A percentile compares a stretch with the other conserved stretches of the same genome.
Evolutionary conservation across 106 monocot species (phyloP).

Genomic region (Hemerocallis citrina): DNA sequence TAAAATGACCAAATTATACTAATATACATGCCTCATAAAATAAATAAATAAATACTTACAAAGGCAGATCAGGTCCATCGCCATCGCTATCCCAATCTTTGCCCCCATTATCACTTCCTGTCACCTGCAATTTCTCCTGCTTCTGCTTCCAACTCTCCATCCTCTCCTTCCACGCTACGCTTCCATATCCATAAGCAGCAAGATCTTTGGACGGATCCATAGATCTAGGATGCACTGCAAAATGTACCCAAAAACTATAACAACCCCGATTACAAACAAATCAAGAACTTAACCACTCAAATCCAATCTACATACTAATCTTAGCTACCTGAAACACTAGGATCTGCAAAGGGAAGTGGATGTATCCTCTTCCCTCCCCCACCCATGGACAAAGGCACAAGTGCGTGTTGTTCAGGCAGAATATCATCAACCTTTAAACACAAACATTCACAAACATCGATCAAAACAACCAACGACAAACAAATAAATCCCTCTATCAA

Average conservation of each 20-base stretch:
- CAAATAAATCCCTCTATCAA: too few relatives aligned
- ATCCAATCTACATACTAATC: too few relatives aligned
- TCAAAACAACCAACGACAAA: not conserved
- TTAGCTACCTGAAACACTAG: constrained; percentile 62
- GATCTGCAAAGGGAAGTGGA: constrained; percentile 81
- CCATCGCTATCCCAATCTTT: constrained; percentile 67
- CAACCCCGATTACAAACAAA: not conserved
- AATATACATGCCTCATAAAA: too few relatives aligned
- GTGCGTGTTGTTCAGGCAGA: constrained; percentile 90
- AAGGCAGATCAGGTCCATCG: constrained; percentile 61
- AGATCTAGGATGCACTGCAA: constrained; percentile 93
- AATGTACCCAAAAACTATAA: not conserved
- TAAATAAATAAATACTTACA: too few relatives aligned
- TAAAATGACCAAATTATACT: too few relatives aligned
- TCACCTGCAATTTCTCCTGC: constrained; percentile 74
- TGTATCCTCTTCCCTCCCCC: constrained; percentile 95
- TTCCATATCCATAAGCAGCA: constrained; percentile 96
- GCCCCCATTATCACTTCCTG: constrained; percentile 58
- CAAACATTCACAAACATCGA: not conserved
- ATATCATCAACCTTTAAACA: constrained; percentile 79
- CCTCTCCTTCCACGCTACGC: constrained; percentile 94
- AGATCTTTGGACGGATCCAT: constrained; percentile 98
- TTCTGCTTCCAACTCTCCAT: constrained; percentile 98
- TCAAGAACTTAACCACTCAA: not conserved
- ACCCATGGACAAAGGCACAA: constrained; percentile 90